Percentiles rank a stretch among this genome's conserved stretches.
phyloP scores from a whole-genome alignment of 352 stramenopile genomes.

The Phytophthora pisi region DNA sequence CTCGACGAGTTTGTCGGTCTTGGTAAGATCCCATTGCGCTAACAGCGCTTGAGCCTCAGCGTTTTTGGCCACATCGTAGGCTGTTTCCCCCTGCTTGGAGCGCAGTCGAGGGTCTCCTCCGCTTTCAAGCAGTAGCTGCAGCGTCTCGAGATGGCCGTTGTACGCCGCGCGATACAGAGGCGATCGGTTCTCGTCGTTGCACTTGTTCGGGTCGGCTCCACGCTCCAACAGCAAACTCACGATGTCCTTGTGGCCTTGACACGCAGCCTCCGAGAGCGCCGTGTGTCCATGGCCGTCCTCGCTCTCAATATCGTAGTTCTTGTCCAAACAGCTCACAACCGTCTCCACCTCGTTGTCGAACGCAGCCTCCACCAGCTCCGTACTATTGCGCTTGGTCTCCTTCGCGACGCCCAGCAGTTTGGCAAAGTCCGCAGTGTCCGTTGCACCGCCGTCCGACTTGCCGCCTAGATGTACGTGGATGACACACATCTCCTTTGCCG shows the following conservation, averaged over 20 bases:
- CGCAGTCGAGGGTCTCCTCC: slow-evolving; percentile 76
- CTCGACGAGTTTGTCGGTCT: slow-evolving; percentile 73
- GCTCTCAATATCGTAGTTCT: slow-evolving; percentile 90
- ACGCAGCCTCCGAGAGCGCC: slow-evolving; percentile 84
- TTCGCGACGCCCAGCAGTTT: slow-evolving; percentile 61
- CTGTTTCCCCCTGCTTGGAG: slow-evolving; percentile 77
- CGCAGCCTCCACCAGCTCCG: slow-evolving; percentile 86
- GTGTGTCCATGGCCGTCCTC: slow-evolving; percentile 88
- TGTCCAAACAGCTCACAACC: slow-evolving; percentile 73
- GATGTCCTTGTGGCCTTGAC: slow-evolving; percentile 77
- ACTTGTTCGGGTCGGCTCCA: slow-evolving; percentile 86
- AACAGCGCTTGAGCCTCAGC: slow-evolving; percentile 65
- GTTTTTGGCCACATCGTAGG: slow-evolving; percentile 89
- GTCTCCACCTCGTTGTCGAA: slow-evolving; percentile 88
- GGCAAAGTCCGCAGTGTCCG: slow-evolving; percentile 41
- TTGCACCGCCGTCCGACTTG: slow-evolving; percentile 3
- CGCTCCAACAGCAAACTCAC: slow-evolving; percentile 71
- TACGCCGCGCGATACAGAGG: slow-evolving; percentile 86
- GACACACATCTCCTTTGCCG: slow-evolving; percentile 69
- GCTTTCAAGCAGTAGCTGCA: slow-evolving; percentile 69
- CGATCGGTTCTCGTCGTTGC: slow-evolving; percentile 85
- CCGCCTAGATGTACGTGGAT: slow-evolving; percentile 49
- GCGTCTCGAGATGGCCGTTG: slow-evolving; percentile 81
- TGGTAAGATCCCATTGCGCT: slow-evolving; percentile 69
- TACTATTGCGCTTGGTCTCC: slow-evolving; percentile 74